phyloP scores from a whole-genome alignment of 1,139 yeast species.

The Kodamaea sp. region DNA sequence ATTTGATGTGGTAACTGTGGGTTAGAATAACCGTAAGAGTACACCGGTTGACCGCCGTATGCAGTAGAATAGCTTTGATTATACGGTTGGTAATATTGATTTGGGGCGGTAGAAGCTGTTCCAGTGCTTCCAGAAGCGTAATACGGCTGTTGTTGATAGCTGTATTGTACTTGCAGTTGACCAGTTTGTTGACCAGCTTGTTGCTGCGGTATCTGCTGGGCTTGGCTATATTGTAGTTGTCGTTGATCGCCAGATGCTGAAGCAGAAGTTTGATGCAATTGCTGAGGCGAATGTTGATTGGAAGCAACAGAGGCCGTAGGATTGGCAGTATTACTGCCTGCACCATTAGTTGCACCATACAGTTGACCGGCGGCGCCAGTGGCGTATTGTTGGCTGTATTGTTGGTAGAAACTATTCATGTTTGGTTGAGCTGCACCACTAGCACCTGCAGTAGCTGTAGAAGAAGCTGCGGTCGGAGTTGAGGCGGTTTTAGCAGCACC shows the following conservation, averaged over 20 bases:
- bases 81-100: constrained; percentile 19
- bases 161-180: constrained; percentile 1
- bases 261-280: constrained; percentile 9
- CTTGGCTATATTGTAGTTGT: constrained; percentile 9
- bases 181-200: too few relatives aligned
- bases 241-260: constrained; percentile 12
- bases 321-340: too few relatives aligned
- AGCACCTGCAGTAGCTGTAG: neutral
- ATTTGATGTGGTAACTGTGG: constrained; percentile 6
- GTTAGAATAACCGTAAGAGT: constrained; percentile 16
- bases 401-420: constrained; percentile 23
- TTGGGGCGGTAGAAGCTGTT: constrained; percentile 7
- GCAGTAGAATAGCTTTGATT: constrained; percentile 17
- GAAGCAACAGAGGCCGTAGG: neutral
- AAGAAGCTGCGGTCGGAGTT: constrained; percentile 12
- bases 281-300: constrained; percentile 10
- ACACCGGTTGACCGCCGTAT: constrained; percentile 22
- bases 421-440: constrained; percentile 6
- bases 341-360: too few relatives aligned
- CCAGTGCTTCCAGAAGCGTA: neutral
- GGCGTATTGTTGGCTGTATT: constrained; percentile 16
- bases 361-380: neutral
- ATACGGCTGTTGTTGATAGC: constrained; percentile 8
- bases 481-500: constrained; percentile 13
- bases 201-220: too few relatives aligned